Conservation (phyloP, 148 eudicot genomes). For the Simmondsia chinensis region DNA sequence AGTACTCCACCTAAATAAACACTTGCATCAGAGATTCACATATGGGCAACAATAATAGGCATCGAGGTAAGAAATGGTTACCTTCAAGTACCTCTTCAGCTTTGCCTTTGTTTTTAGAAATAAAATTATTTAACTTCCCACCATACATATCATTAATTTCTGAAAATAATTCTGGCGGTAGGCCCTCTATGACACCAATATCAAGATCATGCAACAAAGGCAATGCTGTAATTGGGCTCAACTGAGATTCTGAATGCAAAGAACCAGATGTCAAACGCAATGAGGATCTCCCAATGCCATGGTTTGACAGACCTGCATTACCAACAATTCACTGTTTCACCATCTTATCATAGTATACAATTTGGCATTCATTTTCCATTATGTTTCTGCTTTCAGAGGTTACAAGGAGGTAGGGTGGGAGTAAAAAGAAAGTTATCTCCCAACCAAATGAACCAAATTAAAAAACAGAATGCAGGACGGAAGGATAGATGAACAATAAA, state of each 20-base stretch:
- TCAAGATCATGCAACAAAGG: conserved; percentile 84
- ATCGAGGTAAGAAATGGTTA: conserved; percentile 7
- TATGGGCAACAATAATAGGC: neutral
- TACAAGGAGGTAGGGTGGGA: no score
- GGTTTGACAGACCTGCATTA: conserved; percentile 16
- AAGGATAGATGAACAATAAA: no score
- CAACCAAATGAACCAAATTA: neutral
- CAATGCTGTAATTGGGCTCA: conserved; percentile 19
- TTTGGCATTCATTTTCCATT: no score
- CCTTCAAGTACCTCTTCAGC: conserved; percentile 25
- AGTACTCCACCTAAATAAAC: conserved; percentile 15
- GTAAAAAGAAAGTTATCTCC: neutral
- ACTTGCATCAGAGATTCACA: conserved; percentile 6
- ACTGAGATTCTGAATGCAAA: conserved; percentile 19
- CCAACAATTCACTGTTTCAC: conserved; percentile 4
- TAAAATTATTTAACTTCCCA: conserved; percentile 51
- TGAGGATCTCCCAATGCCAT: conserved; percentile 16
- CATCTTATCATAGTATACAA: neutral
- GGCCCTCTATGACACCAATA: conserved; percentile 61
- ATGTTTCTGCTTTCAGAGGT: no score
- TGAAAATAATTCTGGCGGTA: conserved; percentile 76
- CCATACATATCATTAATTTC: conserved; percentile 73
- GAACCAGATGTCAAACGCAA: conserved; percentile 12
- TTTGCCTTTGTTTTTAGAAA: conserved; percentile 39
- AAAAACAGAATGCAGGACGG: no score